Conservation (phyloP, 768 basidiomycete species). For the Tubosaeta brunneosetosa region DNA sequence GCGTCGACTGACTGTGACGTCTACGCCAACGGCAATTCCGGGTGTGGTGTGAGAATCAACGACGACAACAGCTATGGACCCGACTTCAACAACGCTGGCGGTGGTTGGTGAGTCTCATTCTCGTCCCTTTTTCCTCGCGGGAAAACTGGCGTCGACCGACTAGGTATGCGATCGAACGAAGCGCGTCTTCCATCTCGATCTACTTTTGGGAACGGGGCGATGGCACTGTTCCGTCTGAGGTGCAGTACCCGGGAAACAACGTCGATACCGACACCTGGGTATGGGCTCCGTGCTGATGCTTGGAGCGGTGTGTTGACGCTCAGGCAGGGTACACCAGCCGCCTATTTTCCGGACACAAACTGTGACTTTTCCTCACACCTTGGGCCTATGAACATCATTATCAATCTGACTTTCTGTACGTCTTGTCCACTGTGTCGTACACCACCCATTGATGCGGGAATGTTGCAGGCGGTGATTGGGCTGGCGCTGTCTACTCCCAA, state of each 20-base stretch:
- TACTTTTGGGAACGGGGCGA: slow-evolving; percentile 41
- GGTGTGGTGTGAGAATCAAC: slow-evolving; percentile 29
- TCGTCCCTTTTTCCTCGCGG: not conserved
- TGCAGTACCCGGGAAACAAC: slow-evolving; percentile 19
- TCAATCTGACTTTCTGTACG: slow-evolving; percentile 21
- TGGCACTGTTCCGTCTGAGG: slow-evolving; percentile 32
- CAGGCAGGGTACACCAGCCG: slow-evolving; percentile 12
- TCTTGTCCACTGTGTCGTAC: not conserved
- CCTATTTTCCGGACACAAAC: slow-evolving; percentile 10
- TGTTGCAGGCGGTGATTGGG: slow-evolving; percentile 28
- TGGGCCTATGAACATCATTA: slow-evolving; percentile 18
- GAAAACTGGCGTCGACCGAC: not conserved
- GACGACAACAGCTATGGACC: slow-evolving; percentile 33
- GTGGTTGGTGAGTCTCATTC: slow-evolving; percentile 29
- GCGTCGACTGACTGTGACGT: slow-evolving; percentile 23
- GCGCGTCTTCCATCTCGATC: slow-evolving; percentile 28
- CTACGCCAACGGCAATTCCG: slow-evolving; percentile 21
- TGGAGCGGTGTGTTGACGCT: not conserved
- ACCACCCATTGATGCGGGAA: not conserved
- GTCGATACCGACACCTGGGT: slow-evolving; percentile 27
- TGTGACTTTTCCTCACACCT: slow-evolving; percentile 16
- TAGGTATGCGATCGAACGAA: slow-evolving; percentile 36
- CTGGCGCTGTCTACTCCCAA: slow-evolving; percentile 16
- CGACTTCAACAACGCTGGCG: slow-evolving; percentile 33
- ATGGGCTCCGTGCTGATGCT: not conserved